Base-by-base conservation (phyloP, 495 filamentous ascomycete genomes). In the Xylaria acuta region DNA sequence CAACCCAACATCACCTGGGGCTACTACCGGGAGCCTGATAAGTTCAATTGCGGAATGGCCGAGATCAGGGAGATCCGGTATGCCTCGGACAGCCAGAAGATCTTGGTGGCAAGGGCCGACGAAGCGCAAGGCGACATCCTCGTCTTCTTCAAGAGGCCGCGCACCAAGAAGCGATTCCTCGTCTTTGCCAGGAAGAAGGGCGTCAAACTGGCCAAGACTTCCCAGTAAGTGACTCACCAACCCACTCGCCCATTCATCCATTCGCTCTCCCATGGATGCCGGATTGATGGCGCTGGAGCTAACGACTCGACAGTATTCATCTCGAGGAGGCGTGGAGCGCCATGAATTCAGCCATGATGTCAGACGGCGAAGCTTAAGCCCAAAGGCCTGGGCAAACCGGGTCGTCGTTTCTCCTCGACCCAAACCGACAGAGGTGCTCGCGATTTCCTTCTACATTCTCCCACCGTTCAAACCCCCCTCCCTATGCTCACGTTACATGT, bases 161-260 rank as follows among this genome's bases (percentile, higher is more conserved):
- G 83, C 36, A 86, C 83, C 51, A 86, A 85, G 83, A 75, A 76
- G 59, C 72, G 84, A 56, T 85, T 86, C 54, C 73, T 86, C 69
- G 67, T 70, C 14, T 85, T 85, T 64, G 71, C 80, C 45, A 73
- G 73, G 45, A 79, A 68, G 72, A 82, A 80, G 79, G 82, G 81
- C 25, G 72, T 85, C 34, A 80, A 72, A 72, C 54, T 86, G 22
- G 73, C 77, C 0, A 79, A 80, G 79, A 73, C 73, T 32, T 75
- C 69, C 20, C 58, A 38, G 84, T 84, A 71, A 71, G 82, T 79
- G 43, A 25, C 58, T 12, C 6, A 30, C 2, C 2, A 22, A 22
- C 25, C 18, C 3, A 53, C 34, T 32, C 16, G 12, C 22, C n/a
- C n/a, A 5, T 34, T 47, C 1, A 27, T 0, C 25, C n/a, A n/a